phyloP scores from a whole-genome alignment of 2,329 filamentous ascomycete species.

The Truncatella angustata region DNA sequence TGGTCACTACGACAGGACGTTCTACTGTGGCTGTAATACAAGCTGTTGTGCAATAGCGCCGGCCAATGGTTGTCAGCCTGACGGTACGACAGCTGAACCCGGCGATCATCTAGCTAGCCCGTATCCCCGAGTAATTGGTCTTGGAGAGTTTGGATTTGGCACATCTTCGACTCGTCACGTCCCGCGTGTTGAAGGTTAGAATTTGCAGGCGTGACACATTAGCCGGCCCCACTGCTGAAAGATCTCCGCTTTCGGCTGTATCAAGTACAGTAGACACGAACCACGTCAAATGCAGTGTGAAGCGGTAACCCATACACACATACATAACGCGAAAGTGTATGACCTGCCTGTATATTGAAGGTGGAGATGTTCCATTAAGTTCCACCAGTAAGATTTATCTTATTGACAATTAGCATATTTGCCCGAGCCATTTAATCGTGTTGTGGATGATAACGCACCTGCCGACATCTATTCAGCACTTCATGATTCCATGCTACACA shows the following conservation, averaged over 20 bases:
- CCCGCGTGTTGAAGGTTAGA: conserved; percentile 1
- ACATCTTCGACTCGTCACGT: not conserved
- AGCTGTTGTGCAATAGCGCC: conserved; percentile 2
- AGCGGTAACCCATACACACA: no score
- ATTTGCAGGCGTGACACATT: conserved; percentile 9
- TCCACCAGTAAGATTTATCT: no score
- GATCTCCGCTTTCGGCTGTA: conserved; percentile 5
- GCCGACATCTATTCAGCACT: no score
- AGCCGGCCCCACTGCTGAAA: not conserved
- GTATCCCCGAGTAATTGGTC: not conserved
- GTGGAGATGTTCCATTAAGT: no score
- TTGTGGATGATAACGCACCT: no score
- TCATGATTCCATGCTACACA: no score
- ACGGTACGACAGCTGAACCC: conserved; percentile 9
- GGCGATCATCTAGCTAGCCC: conserved; percentile 10
- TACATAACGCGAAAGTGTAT: no score
- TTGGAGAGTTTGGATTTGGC: conserved; percentile 13
- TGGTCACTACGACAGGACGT: not conserved
- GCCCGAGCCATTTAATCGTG: no score
- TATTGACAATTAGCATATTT: no score
- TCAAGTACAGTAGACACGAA: not conserved
- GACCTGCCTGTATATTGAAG: no score
- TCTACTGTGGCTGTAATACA: not conserved
- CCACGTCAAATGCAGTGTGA: not conserved
- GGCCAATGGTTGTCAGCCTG: conserved; percentile 7